These are phyloP conservation scores for Fusarium sp. DNA, from an alignment of 2,329 filamentous ascomycete genomes.

Conservation along the genomic window DNA sequence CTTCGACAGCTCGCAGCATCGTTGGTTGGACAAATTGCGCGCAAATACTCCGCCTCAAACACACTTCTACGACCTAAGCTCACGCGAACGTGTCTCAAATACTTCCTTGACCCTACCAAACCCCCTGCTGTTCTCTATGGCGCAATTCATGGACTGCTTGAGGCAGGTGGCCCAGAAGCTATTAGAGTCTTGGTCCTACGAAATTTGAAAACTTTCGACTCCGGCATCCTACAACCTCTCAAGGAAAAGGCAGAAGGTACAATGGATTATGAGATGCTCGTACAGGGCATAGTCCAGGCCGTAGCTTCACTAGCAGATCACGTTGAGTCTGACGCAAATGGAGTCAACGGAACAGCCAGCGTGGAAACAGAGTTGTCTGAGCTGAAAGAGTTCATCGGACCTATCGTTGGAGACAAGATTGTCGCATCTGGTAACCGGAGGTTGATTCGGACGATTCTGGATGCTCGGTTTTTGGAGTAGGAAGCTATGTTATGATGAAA, in stretches of 20 bases:
- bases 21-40: conserved; percentile 81
- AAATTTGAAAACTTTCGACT: conserved; percentile 68
- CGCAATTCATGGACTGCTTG: conserved; percentile 82
- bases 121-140: conserved; percentile 89
- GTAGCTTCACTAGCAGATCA: conserved; percentile 60
- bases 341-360: conserved; percentile 55
- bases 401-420: conserved; percentile 66
- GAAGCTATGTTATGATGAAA: conserved; percentile 12
- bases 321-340: conserved; percentile 54
- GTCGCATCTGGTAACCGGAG: conserved; percentile 60
- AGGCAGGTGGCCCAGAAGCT: conserved; percentile 77
- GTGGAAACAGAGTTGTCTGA: conserved; percentile 58
- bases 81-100: conserved; percentile 91
- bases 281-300: conserved; percentile 68
- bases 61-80: conserved; percentile 88
- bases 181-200: conserved; percentile 69
- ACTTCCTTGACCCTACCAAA: conserved; percentile 88
- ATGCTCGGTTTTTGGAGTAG: conserved; percentile 67
- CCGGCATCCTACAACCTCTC: conserved; percentile 66
- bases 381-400: conserved; percentile 67
- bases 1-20: conserved; percentile 88
- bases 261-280: conserved; percentile 68
- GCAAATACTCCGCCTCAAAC: conserved; percentile 84
- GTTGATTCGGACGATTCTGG: conserved; percentile 65
- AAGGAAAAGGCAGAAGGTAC: conserved; percentile 63